Evolutionary conservation across 495 filamentous ascomycete species (phyloP), one percentile per base, ranked within the genome.

Genomic region (Parmelia sp.): DNA sequence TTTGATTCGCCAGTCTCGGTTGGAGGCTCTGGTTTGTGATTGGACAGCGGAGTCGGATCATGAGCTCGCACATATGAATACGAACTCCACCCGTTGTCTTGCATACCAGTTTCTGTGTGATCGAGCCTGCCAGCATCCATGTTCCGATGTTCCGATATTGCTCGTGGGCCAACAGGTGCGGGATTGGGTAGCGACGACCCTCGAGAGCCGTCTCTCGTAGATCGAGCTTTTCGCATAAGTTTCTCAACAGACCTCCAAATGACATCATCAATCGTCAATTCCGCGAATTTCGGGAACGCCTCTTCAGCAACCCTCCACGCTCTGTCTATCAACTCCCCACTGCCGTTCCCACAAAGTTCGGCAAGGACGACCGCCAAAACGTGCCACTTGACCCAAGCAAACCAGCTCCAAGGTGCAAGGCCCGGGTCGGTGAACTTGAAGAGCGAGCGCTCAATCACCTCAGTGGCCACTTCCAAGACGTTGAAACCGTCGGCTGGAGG

Each of bases 351-450:
- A 37, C 62, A 65, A 29, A 59, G 31, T 36, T 65, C 62, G 33
- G 56, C 62, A 19, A 65, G 62, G 15, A 65, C 6, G 11, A 65
- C 27, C 6, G 62, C 62, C 29, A 65, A 49, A 59, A 42, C 56
- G 27, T 65, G 60, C 62, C 62, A 65, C 17, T 65, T 65, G 36
- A 36, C 27, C 62, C 62, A 65, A 27, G n/a, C 27, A 29, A 42
- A 58, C 62, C 62, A 65, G n/a, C 39, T 59, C 53, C 53, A 65
- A 39, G 53, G 39, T 25, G 36, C 29, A 4, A 59, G 42, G 25
- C 14, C 31, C 10, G 39, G 49, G 23, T 47, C 40, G 3, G 25
- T 59, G 12, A 47, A 37, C 19, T 58, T 65, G 5, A 45, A 27
- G 19, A 59, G 23, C 21, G 61, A 55, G 14, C 39, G 25, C 39